Percentiles rank a stretch among this genome's conserved stretches.
Conservation (phyloP, 2,329 filamentous ascomycete species). For the Sporothrix variecibatus region DNA sequence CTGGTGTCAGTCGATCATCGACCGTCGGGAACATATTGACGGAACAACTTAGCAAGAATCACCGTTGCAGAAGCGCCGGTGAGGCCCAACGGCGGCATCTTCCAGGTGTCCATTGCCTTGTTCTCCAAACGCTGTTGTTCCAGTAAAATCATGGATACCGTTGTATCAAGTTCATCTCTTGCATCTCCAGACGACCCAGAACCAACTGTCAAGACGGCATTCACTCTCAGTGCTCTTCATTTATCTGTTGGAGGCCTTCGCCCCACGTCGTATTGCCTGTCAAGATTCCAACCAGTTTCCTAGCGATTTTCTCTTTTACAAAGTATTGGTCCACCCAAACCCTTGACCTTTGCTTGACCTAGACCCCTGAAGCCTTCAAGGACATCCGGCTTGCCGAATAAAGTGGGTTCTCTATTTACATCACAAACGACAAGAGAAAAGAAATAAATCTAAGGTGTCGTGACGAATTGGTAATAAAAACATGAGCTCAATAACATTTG, state of each 20-base stretch:
- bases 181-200: conserved; percentile 15
- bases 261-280: neutral
- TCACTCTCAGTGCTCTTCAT: neutral
- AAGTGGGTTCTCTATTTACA: neutral
- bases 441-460: neutral
- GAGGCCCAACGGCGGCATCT: neutral
- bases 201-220: neutral
- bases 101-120: neutral
- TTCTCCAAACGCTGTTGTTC: neutral
- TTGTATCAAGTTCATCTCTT: conserved; percentile 7
- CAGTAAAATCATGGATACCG: neutral
- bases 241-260: neutral
- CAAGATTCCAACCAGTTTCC: neutral
- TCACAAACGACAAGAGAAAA: neutral
- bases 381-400: neutral
- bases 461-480: neutral
- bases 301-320: neutral
- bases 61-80: neutral
- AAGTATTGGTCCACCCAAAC: too few species aligned
- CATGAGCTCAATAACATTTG: too few species aligned
- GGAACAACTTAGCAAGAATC: neutral
- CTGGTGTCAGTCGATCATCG: conserved; percentile 3
- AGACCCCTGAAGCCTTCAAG: neutral
- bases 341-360: neutral
- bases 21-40: neutral